Evolutionary conservation across 2,329 filamentous ascomycete species (phyloP).

Genomic region (Lasiodiplodia hormozganensis): DNA sequence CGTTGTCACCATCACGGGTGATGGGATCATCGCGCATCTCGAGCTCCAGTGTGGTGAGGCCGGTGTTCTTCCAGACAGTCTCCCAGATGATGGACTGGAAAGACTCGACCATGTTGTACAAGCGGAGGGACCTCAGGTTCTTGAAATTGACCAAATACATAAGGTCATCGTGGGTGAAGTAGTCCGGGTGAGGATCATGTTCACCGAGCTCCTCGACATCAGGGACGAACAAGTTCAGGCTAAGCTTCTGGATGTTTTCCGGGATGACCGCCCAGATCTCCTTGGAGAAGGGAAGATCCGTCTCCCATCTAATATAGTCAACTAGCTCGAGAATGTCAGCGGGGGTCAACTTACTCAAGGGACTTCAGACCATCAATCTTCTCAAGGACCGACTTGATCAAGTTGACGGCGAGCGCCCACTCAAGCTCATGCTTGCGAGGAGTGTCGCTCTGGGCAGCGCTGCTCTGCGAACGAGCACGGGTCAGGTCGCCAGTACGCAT

Average conservation of each 20-base stretch:
- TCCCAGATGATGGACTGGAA: constrained; percentile 42
- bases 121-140: constrained; percentile 39
- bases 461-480: constrained; percentile 27
- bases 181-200: constrained; percentile 32
- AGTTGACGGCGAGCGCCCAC: constrained; percentile 34
- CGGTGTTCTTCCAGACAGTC: constrained; percentile 39
- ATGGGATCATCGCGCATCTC: constrained; percentile 40
- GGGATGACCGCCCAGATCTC: constrained; percentile 36
- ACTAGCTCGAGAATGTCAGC: neutral
- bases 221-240: constrained; percentile 39
- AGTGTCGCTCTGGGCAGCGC: neutral
- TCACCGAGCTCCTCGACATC: constrained; percentile 34
- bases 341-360: constrained; percentile 37
- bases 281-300: constrained; percentile 38
- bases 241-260: constrained; percentile 37
- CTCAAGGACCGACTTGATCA: constrained; percentile 35
- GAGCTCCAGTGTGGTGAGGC: constrained; percentile 39
- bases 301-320: constrained; percentile 38
- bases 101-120: constrained; percentile 40
- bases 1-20: constrained; percentile 35
- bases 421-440: constrained; percentile 28
- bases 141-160: constrained; percentile 36
- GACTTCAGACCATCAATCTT: constrained; percentile 38
- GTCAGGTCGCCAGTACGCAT: constrained; percentile 7
- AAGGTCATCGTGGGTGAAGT: constrained; percentile 38